Evolutionary conservation across 495 filamentous ascomycete species (phyloP), one percentile per base, ranked within the genome.

Genomic region (Aspergillus cristatus): DNA sequence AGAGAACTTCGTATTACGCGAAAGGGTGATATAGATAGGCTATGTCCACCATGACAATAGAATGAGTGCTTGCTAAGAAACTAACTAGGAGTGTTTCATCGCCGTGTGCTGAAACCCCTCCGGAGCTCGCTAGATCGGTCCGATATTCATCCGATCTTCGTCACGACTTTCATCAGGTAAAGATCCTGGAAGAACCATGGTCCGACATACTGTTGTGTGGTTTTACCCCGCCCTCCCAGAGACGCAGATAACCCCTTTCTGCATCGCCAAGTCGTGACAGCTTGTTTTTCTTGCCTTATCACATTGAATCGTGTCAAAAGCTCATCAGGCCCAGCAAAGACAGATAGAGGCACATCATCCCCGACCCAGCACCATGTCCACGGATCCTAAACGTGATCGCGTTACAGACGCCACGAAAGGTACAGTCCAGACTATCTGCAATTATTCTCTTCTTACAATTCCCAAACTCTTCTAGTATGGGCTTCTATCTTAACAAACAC

Each of bases 401-500:
- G 24, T 26, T 11, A 26, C 24, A 26, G 24, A 26, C 24, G 24
- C 24, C 24, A 26, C 6, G 24, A 26, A 26, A 26, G 24, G 24
- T 26, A 26, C 11, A 26, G 6, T 26, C 6, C 24, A 26, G 6
- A 6, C 11, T 26, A 6, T 6, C 6, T 26, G 11, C 11, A 6
- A 11, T 6, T 6, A 26, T 26, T 26, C 6, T 11, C 24, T 26
- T 26, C n/a, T 26, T 11, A 26, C 24, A 26, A 26, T 26, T 6
- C 11, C 11, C 11, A 26, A 6, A 26, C 24, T n/a, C 24, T 26
- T 11, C 11, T 26, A 50, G 46, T 57, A 35, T 57, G 54, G 54
- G 54, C 47, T 28, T 54, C 54, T 28, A 34, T 57, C 15, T 54
- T 57, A 24, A 57, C 54, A 15, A 57, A 54, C 30, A 41, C 51